Conservation (phyloP, 305 asterid genomes). For the Euphrasia arctica region DNA sequence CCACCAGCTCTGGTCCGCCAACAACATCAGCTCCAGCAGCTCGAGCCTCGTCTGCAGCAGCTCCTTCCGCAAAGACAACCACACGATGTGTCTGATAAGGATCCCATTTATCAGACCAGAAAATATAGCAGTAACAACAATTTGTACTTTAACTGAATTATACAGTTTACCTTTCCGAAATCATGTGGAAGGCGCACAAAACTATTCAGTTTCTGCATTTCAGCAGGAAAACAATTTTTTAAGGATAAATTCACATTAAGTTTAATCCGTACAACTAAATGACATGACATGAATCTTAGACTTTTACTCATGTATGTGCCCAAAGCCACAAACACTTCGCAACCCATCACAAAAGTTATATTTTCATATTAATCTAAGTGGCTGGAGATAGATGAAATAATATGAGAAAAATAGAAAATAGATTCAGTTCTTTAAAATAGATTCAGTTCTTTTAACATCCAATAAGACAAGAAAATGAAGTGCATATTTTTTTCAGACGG, state of each 20-base stretch:
- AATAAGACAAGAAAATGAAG: too few species aligned
- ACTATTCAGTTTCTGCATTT: conserved; percentile 79
- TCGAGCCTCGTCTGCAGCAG: conserved; percentile 94
- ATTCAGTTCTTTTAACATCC: too few species aligned
- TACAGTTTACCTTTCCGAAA: conserved; percentile 74
- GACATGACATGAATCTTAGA: neutral
- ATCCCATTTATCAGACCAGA: conserved; percentile 31
- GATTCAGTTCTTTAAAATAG: too few species aligned
- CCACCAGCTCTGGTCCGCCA: conserved; percentile 91
- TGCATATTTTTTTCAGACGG: neutral
- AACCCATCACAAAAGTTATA: neutral
- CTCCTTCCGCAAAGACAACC: conserved; percentile 98
- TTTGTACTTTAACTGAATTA: conserved; percentile 13
- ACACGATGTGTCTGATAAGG: conserved; percentile 60
- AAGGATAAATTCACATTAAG: conserved; percentile 19
- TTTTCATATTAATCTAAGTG: too few species aligned
- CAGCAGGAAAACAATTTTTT: conserved; percentile 23
- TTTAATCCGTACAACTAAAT: conserved; percentile 10
- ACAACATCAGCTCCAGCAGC: conserved; percentile 92
- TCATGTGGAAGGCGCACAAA: conserved; percentile 91
- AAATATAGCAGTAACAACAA: conserved; percentile 20
- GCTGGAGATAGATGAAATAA: too few species aligned
- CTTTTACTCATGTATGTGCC: neutral
- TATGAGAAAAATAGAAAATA: too few species aligned
- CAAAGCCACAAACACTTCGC: neutral